Evolutionary conservation across 148 eudicot species (phyloP), one percentile per base, ranked within the genome.

Genomic region (Camellia granthamiana): DNA sequence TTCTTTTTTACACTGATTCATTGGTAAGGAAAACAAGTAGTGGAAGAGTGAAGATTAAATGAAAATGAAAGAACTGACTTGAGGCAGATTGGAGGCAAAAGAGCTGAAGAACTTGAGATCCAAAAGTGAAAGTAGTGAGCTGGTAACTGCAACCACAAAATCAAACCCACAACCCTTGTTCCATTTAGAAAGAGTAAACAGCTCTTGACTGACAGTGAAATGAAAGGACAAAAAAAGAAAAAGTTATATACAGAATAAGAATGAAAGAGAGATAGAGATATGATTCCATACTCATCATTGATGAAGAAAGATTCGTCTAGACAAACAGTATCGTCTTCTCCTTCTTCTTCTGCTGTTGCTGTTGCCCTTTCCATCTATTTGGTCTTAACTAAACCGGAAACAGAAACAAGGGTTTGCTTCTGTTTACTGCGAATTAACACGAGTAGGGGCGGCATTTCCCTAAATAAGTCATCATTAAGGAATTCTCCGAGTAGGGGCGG

Each of bases 31-130:
- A 60, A 3, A 15, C 9, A 18, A 60, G 23, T 15, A 11, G 6
- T 64, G 68, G 3, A 64, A 42, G 10, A 64, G 38, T 13, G 16
- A 62, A 47, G 49, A 21, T 10, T 56, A 47, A 23, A 55, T 14
- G 46, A 69, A 51, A 85, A 56, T 5, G 12, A 42, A 74, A 44
- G 30, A 60, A 77, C 92, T 86, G 61, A 95, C 98, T 95, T 66
- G 98, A 95, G 77, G 98, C 97, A 21, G 98, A 93, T 10, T 93
- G 93, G 72, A 95, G 96, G 77, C 97, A 93, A 30, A 83, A 85
- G 38, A 95, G 90, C 84, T 95, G 79, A 86, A 95, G 93, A 85
- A 93, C 93, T 77, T 95, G 90, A 78, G 93, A 86, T 70, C 97
- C 97, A 86, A 91, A 95, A 69, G 91, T 91, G 77, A 95, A 95